phyloP scores from a whole-genome alignment of 148 eudicot genomes.

The Vaccinium corymbosum region DNA sequence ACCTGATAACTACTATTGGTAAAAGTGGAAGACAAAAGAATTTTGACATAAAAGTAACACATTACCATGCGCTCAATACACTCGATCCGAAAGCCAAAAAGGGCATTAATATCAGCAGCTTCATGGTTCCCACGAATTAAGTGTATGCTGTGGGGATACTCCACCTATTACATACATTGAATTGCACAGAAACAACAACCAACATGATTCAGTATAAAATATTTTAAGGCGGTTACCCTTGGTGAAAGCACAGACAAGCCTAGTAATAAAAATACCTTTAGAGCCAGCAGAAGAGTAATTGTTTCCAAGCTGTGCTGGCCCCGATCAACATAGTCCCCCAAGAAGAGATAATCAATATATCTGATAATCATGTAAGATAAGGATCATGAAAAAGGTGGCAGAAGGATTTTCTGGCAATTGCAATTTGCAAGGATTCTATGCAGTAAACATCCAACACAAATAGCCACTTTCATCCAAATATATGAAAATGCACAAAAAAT shows the following conservation, averaged over 20 bases:
- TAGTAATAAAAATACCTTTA: constrained; percentile 53
- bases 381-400: constrained; percentile 18
- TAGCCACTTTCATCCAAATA: not conserved
- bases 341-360: constrained; percentile 92
- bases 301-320: constrained; percentile 99
- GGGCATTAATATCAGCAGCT: constrained; percentile 99
- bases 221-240: not conserved
- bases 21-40: constrained; percentile 12
- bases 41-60: constrained; percentile 7
- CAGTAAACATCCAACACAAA: not conserved
- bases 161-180: constrained; percentile 50
- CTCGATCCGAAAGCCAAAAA: constrained; percentile 97
- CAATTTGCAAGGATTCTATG: not conserved
- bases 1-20: constrained; percentile 7
- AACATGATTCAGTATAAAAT: not conserved
- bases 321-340: constrained; percentile 97
- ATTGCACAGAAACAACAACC: constrained; percentile 10
- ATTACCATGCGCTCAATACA: constrained; percentile 98
- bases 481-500: not conserved
- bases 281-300: constrained; percentile 80
- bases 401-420: not conserved
- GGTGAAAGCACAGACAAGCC: not conserved
- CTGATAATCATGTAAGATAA: constrained; percentile 40
- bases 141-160: constrained; percentile 78
- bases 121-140: constrained; percentile 99